phyloP scores from a whole-genome alignment of 345 rosid species.

The Atalantia buxifolia region DNA sequence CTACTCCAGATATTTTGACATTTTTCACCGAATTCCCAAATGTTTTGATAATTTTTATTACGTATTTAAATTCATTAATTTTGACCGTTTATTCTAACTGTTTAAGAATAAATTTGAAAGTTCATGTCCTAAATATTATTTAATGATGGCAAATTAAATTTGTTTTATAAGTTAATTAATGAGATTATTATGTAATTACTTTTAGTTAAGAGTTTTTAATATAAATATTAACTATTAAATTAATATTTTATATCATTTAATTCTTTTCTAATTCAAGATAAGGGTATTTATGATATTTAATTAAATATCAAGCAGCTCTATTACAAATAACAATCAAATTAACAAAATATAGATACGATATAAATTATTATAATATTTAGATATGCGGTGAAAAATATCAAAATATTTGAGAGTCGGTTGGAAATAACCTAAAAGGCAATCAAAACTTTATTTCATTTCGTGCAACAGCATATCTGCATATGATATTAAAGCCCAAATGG shows the following conservation, averaged over 20 bases:
- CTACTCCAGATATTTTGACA: too few species aligned
- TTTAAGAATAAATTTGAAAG: fast-evolving
- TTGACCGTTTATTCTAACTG: fast-evolving
- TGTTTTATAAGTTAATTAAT: too few species aligned
- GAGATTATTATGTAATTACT: fast-evolving
- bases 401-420: too few species aligned
- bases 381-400: too few species aligned
- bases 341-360: fast-evolving
- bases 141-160: too few species aligned
- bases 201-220: too few species aligned
- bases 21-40: fast-evolving
- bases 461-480: not conserved
- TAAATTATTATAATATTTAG: too few species aligned
- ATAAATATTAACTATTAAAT: fast-evolving
- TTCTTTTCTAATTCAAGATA: fast-evolving
- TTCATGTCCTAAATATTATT: fast-evolving
- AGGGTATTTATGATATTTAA: fast-evolving
- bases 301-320: fast-evolving
- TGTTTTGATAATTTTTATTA: too few species aligned
- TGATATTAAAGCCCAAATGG: not conserved
- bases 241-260: too few species aligned
- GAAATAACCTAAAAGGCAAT: too few species aligned
- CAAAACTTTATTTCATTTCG: not conserved
- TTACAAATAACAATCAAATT: too few species aligned
- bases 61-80: fast-evolving